Conservation (phyloP, 2,329 filamentous ascomycete species). For the Simplicillium sp. region DNA sequence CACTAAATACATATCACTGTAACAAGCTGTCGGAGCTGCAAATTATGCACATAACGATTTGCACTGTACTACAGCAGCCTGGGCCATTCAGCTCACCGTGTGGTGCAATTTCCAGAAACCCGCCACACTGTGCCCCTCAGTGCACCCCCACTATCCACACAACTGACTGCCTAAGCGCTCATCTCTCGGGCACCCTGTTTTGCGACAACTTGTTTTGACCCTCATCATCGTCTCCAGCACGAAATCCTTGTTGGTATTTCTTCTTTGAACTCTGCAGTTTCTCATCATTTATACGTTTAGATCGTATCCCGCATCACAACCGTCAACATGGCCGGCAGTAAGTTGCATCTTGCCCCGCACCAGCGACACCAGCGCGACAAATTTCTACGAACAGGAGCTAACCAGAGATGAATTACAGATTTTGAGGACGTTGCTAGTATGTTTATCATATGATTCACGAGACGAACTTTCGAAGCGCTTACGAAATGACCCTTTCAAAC, state of each 20-base stretch:
- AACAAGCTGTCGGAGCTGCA: neutral
- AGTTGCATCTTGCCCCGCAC: constrained; percentile 9
- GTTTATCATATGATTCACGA: constrained; percentile 12
- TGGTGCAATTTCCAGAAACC: no score
- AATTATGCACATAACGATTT: neutral
- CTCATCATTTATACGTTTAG: neutral
- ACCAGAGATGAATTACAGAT: constrained; percentile 18
- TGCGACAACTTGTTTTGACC: neutral
- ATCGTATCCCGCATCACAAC: constrained; percentile 2
- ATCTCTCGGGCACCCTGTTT: neutral
- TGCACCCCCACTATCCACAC: neutral
- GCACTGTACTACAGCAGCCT: neutral
- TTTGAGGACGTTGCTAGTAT: constrained; percentile 38
- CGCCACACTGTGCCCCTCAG: neutral
- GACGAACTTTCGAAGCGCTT: neutral
- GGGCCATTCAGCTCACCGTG: neutral
- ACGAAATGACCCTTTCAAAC: constrained; percentile 1
- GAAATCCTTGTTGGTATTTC: constrained; percentile 12
- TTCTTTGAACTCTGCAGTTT: neutral
- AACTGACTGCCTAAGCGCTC: neutral
- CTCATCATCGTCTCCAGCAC: constrained; percentile 4
- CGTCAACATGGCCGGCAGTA: constrained; percentile 23
- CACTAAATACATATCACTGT: no score
- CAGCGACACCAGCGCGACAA: constrained; percentile 5
- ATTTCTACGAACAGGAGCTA: constrained; percentile 8